These are phyloP conservation scores for Stephanodiscus minutulus DNA, from an alignment of 108 stramenopile species.

Conservation along the genomic window DNA sequence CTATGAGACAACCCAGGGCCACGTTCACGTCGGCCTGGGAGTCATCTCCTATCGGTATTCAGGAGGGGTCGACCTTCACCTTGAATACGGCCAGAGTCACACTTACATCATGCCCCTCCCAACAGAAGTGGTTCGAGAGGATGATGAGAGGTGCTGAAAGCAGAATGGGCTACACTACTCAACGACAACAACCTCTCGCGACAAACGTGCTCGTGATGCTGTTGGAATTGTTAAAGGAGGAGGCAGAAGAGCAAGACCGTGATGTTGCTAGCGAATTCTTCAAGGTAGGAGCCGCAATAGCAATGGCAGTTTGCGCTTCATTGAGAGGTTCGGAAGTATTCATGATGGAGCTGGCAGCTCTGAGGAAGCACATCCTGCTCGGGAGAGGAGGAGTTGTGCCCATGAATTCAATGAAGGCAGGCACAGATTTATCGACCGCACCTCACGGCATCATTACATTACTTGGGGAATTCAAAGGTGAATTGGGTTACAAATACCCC, in stretches of 20 bases:
- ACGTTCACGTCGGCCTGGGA: not conserved
- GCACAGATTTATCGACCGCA: not conserved
- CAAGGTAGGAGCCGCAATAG: conserved; percentile 11
- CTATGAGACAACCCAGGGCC: not conserved
- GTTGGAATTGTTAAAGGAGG: conserved; percentile 2
- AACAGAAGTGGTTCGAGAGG: conserved; percentile 16
- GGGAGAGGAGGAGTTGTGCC: conserved; percentile 9
- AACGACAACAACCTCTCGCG: not conserved
- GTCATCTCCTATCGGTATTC: not conserved
- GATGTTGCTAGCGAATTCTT: not conserved
- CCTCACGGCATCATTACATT: conserved; percentile 21
- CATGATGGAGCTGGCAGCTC: conserved; percentile 4
- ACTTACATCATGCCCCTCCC: conserved; percentile 15
- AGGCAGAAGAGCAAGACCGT: not conserved
- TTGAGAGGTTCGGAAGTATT: conserved; percentile 17
- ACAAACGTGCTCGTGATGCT: not conserved
- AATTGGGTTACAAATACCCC: conserved; percentile 2
- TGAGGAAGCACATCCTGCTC: not conserved
- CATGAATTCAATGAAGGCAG: not conserved
- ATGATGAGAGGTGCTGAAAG: conserved; percentile 9
- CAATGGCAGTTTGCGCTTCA: conserved; percentile 8
- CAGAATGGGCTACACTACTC: conserved; percentile 20
- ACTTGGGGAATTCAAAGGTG: conserved; percentile 31
- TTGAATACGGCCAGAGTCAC: not conserved
- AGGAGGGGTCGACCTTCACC: conserved; percentile 5